Evolutionary conservation across 1,284 basidiomycete species (phyloP).

Genomic region (Rugosomyces carneus): DNA sequence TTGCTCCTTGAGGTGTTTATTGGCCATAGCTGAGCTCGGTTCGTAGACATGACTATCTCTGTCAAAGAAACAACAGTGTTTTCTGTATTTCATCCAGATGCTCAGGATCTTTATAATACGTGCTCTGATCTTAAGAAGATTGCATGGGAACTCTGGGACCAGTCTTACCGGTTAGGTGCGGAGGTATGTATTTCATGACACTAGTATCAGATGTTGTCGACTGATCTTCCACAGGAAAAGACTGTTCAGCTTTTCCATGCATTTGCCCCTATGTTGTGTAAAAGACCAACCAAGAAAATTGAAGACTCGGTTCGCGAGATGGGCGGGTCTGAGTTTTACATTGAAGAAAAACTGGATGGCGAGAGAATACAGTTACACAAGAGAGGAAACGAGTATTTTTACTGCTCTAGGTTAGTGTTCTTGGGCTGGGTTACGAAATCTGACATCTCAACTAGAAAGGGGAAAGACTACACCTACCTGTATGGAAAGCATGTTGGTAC

Average conservation of each 20-base stretch:
- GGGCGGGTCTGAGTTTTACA: slow-evolving; percentile 67
- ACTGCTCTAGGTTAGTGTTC: slow-evolving; percentile 73
- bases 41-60: slow-evolving; percentile 67
- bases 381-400: slow-evolving; percentile 82
- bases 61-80: slow-evolving; percentile 88
- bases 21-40: neutral
- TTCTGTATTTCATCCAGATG: slow-evolving; percentile 84
- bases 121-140: slow-evolving; percentile 93
- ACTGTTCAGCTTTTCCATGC: slow-evolving; percentile 73
- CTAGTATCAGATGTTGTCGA: neutral
- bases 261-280: slow-evolving; percentile 92
- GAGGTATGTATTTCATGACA: slow-evolving; percentile 34
- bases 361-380: slow-evolving; percentile 94
- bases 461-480: slow-evolving; percentile 89
- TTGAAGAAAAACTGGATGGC: slow-evolving; percentile 95
- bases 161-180: slow-evolving; percentile 52
- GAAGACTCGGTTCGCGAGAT: slow-evolving; percentile 82
- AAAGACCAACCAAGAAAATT: slow-evolving; percentile 72
- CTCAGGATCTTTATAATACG: slow-evolving; percentile 86
- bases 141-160: slow-evolving; percentile 74
- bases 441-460: slow-evolving; percentile 53
- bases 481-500: slow-evolving; percentile 79
- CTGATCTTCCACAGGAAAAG: slow-evolving; percentile 54
- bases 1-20: neutral
- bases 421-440: neutral